phyloP scores from a whole-genome alignment of 192 early-diverging fungal species.

The Neocallimastix lanati region DNA sequence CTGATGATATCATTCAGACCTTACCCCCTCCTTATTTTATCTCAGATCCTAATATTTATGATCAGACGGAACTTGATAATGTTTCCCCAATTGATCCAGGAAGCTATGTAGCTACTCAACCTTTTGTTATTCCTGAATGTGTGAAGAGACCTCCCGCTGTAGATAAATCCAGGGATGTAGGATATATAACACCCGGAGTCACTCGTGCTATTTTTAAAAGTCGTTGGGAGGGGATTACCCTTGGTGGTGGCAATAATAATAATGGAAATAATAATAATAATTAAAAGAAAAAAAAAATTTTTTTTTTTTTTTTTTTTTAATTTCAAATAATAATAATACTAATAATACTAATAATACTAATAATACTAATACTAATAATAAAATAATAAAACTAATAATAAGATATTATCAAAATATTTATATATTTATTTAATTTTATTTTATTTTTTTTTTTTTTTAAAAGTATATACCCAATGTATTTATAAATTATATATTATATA shows the following conservation, averaged over 20 bases:
- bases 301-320: too few species aligned
- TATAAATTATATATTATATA: too few species aligned
- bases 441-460: too few species aligned
- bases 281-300: too few species aligned
- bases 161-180: neutral
- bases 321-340: too few species aligned
- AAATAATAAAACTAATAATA: too few species aligned
- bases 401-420: too few species aligned
- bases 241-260: neutral
- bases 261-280: too few species aligned
- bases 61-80: neutral
- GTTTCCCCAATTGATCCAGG: neutral
- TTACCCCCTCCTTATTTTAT: neutral
- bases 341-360: too few species aligned
- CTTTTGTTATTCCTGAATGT: neutral
- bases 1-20: neutral
- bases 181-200: neutral
- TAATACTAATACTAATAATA: too few species aligned
- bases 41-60: neutral
- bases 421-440: too few species aligned
- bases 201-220: neutral
- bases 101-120: neutral
- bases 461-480: too few species aligned
- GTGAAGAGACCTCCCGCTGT: neutral
- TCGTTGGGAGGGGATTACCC: neutral